Conservation (phyloP, 805 yeast species). For the Schwanniomyces sp. region DNA sequence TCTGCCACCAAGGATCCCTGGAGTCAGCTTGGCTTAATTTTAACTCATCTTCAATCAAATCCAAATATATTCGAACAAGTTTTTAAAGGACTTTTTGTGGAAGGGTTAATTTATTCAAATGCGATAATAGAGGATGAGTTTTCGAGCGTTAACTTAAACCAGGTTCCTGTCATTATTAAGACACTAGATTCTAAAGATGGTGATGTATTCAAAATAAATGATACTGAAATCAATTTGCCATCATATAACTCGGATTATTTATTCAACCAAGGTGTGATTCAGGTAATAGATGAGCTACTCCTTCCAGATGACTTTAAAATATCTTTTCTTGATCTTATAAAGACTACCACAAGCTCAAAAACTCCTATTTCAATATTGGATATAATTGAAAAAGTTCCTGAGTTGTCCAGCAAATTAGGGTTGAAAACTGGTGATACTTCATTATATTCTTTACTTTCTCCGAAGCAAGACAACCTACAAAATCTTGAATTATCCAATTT, state of each 20-base stretch:
- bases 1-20: conserved; percentile 47
- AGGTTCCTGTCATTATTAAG: conserved; percentile 24
- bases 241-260: conserved; percentile 53
- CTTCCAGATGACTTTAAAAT: conserved; percentile 60
- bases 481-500: conserved; percentile 50
- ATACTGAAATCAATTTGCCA: conserved; percentile 32
- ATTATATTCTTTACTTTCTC: conserved; percentile 67
- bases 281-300: conserved; percentile 56
- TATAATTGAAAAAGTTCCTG: conserved; percentile 44
- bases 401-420: conserved; percentile 42
- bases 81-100: conserved; percentile 58
- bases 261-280: conserved; percentile 84
- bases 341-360: conserved; percentile 46
- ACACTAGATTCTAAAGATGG: conserved; percentile 16
- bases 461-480: conserved; percentile 57
- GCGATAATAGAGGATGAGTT: conserved; percentile 25
- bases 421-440: conserved; percentile 22
- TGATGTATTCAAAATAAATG: conserved; percentile 28
- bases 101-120: conserved; percentile 69
- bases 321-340: conserved; percentile 53
- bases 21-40: conserved; percentile 59
- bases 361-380: conserved; percentile 37
- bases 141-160: conserved; percentile 21
- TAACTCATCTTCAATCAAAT: conserved; percentile 57
- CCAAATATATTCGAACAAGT: conserved; percentile 49